Evolutionary conservation across 2,329 filamentous ascomycete genomes (phyloP).

Genomic region (Clarireedia homoeocarpa): DNA sequence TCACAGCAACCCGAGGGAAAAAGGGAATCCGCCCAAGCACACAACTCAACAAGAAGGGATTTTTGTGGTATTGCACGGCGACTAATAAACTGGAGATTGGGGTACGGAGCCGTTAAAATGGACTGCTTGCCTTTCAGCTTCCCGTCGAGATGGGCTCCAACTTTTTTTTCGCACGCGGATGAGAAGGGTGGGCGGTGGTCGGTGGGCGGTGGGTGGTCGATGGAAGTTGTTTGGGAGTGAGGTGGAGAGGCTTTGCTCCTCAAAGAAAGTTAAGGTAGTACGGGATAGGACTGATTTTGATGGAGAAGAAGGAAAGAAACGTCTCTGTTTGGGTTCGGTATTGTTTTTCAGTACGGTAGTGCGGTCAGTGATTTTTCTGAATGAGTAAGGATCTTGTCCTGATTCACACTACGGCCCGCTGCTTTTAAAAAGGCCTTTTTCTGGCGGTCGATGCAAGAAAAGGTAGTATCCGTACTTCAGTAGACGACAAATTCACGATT

Average conservation of each 20-base stretch:
- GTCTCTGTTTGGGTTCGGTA: too few relatives aligned
- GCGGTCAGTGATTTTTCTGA: too few relatives aligned
- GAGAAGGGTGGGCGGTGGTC: background rate
- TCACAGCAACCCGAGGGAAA: background rate
- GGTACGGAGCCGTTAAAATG: constrained; percentile 1
- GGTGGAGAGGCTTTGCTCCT: background rate
- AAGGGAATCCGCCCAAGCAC: constrained; percentile 2
- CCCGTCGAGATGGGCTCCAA: background rate
- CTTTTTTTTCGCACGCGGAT: background rate
- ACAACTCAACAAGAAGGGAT: background rate
- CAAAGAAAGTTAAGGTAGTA: background rate
- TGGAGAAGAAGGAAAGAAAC: background rate
- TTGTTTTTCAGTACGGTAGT: too few relatives aligned
- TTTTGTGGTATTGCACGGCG: constrained; percentile 4
- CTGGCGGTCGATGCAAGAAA: too few relatives aligned
- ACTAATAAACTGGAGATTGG: constrained; percentile 10
- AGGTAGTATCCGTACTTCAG: too few relatives aligned
- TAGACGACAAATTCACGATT: too few relatives aligned
- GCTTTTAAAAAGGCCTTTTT: too few relatives aligned
- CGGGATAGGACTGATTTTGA: background rate
- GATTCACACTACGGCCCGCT: too few relatives aligned
- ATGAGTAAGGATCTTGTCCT: too few relatives aligned
- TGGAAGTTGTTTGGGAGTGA: background rate
- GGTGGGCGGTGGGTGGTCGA: background rate
- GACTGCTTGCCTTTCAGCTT: constrained; percentile 2